Conservation (phyloP, 1,284 basidiomycete genomes). For the Boletus semigastroideus region DNA sequence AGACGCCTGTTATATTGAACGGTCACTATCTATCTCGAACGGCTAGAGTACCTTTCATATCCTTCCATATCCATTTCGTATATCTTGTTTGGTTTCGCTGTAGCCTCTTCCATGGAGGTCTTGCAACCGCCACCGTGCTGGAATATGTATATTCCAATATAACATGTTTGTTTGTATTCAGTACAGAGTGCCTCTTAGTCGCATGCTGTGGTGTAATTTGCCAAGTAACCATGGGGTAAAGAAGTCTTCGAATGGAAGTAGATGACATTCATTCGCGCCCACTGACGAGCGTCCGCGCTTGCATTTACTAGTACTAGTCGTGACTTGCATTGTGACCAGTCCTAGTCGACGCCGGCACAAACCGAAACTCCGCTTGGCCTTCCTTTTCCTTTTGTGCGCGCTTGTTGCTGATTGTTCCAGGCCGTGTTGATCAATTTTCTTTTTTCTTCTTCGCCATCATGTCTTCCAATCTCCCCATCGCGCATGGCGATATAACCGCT, state of each 20-base stretch:
- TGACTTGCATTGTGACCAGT: too few relatives aligned
- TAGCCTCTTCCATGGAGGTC: background rate
- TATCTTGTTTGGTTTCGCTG: constrained; percentile 3
- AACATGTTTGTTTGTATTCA: too few relatives aligned
- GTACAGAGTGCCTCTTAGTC: too few relatives aligned
- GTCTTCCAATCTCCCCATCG: constrained; percentile 51
- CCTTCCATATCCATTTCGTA: background rate
- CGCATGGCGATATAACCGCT: constrained; percentile 51
- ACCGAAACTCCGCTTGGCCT: constrained; percentile 35
- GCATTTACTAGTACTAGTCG: too few relatives aligned
- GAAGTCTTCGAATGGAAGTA: too few relatives aligned
- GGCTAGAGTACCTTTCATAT: constrained; percentile 2
- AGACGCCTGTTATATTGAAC: background rate
- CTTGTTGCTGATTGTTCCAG: constrained; percentile 26
- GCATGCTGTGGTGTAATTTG: too few relatives aligned
- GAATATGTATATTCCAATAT: too few relatives aligned
- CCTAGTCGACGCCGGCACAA: constrained; percentile 23
- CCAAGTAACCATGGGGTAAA: too few relatives aligned
- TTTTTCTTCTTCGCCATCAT: constrained; percentile 37
- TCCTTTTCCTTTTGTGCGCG: constrained; percentile 17
- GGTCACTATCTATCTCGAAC: constrained; percentile 8
- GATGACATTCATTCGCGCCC: too few relatives aligned
- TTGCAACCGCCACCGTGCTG: background rate
- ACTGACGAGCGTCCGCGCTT: too few relatives aligned
- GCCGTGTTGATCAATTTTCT: constrained; percentile 6